Conservation (phyloP, 2,329 filamentous ascomycete genomes). For the Phaeosphaeriaceae sp. region DNA sequence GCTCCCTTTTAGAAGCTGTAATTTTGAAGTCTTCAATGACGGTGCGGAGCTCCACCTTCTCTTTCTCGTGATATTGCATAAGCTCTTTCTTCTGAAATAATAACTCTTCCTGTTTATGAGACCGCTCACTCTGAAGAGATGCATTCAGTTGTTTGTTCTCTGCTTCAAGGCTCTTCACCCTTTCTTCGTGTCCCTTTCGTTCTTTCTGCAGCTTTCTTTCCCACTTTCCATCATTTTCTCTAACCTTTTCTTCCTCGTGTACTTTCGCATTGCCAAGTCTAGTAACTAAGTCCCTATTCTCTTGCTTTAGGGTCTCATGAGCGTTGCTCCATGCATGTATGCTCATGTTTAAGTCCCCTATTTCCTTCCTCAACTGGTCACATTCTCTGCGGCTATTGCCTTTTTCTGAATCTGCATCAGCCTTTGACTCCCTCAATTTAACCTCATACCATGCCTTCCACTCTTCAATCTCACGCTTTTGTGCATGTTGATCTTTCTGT, state of each 20-base stretch:
- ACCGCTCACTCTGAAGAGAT: neutral
- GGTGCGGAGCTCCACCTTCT: neutral
- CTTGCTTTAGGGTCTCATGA: neutral
- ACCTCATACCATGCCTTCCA: neutral
- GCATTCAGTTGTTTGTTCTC: neutral
- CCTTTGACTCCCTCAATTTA: neutral
- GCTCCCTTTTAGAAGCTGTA: slow-evolving; percentile 12
- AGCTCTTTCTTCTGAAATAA: neutral
- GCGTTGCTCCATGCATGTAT: neutral
- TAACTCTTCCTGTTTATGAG: neutral
- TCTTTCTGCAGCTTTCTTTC: neutral
- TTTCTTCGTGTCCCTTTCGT: neutral
- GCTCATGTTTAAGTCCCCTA: neutral
- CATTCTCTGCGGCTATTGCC: neutral
- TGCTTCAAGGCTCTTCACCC: neutral
- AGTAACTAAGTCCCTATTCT: neutral
- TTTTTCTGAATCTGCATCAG: neutral
- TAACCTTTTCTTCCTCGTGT: neutral
- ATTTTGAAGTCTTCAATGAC: slow-evolving; percentile 11
- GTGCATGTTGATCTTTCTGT: neutral
- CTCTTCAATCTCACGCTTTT: neutral
- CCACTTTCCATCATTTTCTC: neutral
- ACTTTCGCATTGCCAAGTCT: neutral
- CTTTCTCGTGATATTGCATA: neutral
- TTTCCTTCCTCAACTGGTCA: neutral